Conservation (phyloP, 1,139 yeast species). For the Scheffersomyces segobiensis region DNA sequence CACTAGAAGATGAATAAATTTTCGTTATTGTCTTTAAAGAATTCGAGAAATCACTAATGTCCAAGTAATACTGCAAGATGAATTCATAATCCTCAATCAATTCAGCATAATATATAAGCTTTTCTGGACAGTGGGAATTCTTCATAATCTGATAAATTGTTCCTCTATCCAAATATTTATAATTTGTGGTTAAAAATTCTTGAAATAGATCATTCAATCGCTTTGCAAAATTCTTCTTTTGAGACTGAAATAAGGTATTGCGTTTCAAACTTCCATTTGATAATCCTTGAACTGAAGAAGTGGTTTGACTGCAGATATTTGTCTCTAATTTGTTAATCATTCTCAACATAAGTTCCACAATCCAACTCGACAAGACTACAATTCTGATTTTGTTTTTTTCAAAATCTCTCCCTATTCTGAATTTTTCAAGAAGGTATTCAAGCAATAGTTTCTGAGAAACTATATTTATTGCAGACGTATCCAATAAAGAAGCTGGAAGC, state of each 20-base stretch:
- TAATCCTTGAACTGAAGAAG: background rate
- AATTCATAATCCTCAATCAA: slow-evolving; percentile 67
- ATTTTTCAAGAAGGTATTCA: slow-evolving; percentile 57
- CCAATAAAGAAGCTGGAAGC: background rate
- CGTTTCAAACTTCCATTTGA: background rate
- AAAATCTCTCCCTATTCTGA: slow-evolving; percentile 35
- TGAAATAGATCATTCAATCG: slow-evolving; percentile 40
- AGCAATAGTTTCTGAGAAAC: slow-evolving; percentile 41
- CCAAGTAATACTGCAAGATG: slow-evolving; percentile 69
- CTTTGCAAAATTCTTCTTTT: slow-evolving; percentile 9
- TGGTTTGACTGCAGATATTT: slow-evolving; percentile 9
- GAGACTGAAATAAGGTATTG: background rate
- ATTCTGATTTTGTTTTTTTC: slow-evolving; percentile 52
- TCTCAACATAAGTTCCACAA: slow-evolving; percentile 58
- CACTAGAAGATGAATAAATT: slow-evolving; percentile 42
- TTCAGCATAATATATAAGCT: slow-evolving; percentile 68
- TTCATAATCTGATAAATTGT: slow-evolving; percentile 74
- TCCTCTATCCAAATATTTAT: slow-evolving; percentile 53
- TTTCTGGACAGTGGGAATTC: slow-evolving; percentile 63
- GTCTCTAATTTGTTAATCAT: slow-evolving; percentile 23
- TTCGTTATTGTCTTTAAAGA: slow-evolving; percentile 61
- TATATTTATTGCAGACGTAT: slow-evolving; percentile 6
- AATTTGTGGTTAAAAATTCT: slow-evolving; percentile 52
- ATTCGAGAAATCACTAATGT: slow-evolving; percentile 69
- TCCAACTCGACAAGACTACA: slow-evolving; percentile 76